Base-by-base conservation (phyloP, 257 asterid genomes). In the Solanum appendiculatum region DNA sequence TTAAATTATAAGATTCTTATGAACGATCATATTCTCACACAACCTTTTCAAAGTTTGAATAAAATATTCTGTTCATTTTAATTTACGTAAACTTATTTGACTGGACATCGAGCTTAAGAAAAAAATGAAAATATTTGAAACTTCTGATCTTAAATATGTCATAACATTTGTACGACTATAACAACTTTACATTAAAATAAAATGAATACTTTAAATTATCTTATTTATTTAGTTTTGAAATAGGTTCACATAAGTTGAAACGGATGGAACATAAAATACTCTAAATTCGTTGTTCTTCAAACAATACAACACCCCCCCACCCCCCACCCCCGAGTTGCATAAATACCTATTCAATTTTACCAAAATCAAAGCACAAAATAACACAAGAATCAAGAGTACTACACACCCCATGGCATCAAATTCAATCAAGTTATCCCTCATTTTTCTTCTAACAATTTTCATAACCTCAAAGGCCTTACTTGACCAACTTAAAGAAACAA, bases 401-500 rank as follows among this genome's bases (percentile, higher is more conserved):
- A 25, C 5, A 42, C 60, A 3, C 46, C 4, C 15, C 44, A 89
- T 89, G 93, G 88, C 88, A 82, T 78, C 88, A 42, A 56, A 42
- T 86, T 63, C 86, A 86, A 7, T 77, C 60, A 87, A 9, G 11
- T 9, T 87, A 0, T 72, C 63, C 39, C 31, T 20, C 78, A 21
- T 89, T 73, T 36, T 86, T 60, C 58, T 89, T 83, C 16, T 91
- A 16, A 48, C 82, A 84, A 75, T 63, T 15, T 58, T 89, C 81
- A 58, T 74, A 31, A 44, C 5, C 44, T 83, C 90, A 21, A 8
- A 27, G 15, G 89, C 91, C 1, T 68, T 87, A 11, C 80, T 68
- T 12, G 73, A 60, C 72, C 90, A 87, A 36, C 89, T 72, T 68
- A 88, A 82, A 54, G 92, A 91, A 87, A 90, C 92, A 66, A 66